These are phyloP conservation scores for Citrullus amarus DNA, from an alignment of 306 rosid genomes.

Conservation along the genomic window DNA sequence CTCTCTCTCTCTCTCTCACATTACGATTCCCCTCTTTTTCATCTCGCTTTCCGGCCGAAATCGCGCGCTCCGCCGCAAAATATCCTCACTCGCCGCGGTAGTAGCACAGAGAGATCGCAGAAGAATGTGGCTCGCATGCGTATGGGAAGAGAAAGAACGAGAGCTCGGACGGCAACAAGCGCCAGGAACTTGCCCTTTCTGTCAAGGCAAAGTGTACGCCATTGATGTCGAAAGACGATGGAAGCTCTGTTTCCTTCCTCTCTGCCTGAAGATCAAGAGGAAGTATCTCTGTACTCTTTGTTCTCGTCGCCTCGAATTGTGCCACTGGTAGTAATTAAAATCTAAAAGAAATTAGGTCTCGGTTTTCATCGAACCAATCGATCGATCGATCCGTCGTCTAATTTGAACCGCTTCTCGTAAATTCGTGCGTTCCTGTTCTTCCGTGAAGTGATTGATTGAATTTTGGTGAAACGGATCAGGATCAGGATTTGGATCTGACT, in stretches of 20 bases:
- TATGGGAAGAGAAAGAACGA: slow-evolving; percentile 57
- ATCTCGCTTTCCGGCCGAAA: neutral
- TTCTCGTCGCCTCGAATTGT: slow-evolving; percentile 50
- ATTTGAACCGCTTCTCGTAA: neutral
- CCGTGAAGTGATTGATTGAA: neutral
- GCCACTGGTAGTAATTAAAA: slow-evolving; percentile 9
- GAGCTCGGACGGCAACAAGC: slow-evolving; percentile 68
- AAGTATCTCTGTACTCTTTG: slow-evolving; percentile 71
- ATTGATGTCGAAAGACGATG: slow-evolving; percentile 57
- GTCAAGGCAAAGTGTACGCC: slow-evolving; percentile 75
- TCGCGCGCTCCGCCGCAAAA: neutral
- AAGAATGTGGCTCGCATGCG: slow-evolving; percentile 57
- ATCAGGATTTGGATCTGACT: slow-evolving; percentile 4
- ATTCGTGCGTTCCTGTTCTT: neutral
- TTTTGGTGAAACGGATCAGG: neutral
- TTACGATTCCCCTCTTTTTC: neutral
- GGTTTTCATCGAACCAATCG: neutral
- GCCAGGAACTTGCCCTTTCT: slow-evolving; percentile 74
- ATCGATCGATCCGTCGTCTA: neutral
- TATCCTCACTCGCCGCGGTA: neutral
- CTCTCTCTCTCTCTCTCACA: neutral
- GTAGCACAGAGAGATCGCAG: neutral
- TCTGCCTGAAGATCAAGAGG: slow-evolving; percentile 73
- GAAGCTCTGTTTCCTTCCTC: slow-evolving; percentile 52
- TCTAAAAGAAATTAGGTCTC: neutral